phyloP scores from a whole-genome alignment of 805 yeast genomes.

The Metschnikowia kunwiensis region DNA sequence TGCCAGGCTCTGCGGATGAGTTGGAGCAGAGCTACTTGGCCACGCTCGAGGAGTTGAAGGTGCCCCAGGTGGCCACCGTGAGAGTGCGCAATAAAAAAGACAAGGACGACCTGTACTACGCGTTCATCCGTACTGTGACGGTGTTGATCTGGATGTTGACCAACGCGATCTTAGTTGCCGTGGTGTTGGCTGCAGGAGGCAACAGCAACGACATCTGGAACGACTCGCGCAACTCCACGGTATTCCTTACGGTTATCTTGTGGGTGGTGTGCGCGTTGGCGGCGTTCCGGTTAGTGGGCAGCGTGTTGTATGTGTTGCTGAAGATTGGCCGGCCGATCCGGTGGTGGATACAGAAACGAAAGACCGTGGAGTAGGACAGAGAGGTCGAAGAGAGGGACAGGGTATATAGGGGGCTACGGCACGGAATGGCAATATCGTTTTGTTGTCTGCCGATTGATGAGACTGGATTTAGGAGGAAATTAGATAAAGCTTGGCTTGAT shows the following conservation, averaged over 20 bases:
- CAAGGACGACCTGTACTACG: conserved; percentile 75
- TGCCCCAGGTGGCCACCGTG: conserved; percentile 24
- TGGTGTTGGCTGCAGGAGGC: conserved; percentile 85
- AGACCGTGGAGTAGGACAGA: conserved; percentile 10
- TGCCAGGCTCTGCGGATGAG: conserved; percentile 71
- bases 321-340: conserved; percentile 38
- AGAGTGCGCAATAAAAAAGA: conserved; percentile 20
- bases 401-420: no score
- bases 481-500: no score
- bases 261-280: conserved; percentile 96
- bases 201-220: conserved; percentile 41
- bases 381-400: neutral
- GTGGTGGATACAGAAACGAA: conserved; percentile 32
- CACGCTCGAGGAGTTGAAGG: conserved; percentile 57
- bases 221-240: conserved; percentile 46
- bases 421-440: no score
- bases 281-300: conserved; percentile 74
- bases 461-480: no score
- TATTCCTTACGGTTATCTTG: conserved; percentile 77
- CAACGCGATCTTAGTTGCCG: conserved; percentile 75
- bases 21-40: conserved; percentile 71
- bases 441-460: no score
- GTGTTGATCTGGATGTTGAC: conserved; percentile 88
- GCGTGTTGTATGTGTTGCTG: conserved; percentile 52
- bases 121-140: conserved; percentile 83